These are phyloP conservation scores for Volvariella surrecta DNA, from an alignment of 1,284 basidiomycete species.

Conservation along the genomic window DNA sequence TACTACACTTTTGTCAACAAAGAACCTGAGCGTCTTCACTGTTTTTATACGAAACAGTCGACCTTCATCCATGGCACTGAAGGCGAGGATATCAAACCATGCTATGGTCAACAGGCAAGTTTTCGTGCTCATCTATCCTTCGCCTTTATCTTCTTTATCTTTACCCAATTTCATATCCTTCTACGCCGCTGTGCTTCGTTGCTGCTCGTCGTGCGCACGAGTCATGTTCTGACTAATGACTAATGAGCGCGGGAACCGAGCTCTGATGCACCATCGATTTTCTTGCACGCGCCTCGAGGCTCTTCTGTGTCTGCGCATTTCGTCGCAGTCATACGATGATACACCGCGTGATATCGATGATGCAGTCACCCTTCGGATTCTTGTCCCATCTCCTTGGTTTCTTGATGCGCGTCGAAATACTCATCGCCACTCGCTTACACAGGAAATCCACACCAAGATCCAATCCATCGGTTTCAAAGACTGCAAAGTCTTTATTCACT, in stretches of 20 bases:
- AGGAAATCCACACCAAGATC: conserved; percentile 99
- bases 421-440: conserved; percentile 8
- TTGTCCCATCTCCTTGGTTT: not conserved
- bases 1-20: conserved; percentile 99
- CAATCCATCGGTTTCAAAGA: conserved; percentile 89
- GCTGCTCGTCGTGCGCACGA: too few relatives aligned
- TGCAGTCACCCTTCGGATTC: not conserved
- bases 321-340: too few relatives aligned
- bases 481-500: conserved; percentile 97
- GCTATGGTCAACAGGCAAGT: conserved; percentile 85
- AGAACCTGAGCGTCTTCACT: conserved; percentile 92
- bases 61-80: conserved; percentile 95
- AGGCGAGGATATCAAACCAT: conserved; percentile 85
- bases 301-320: too few relatives aligned
- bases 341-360: too few relatives aligned
- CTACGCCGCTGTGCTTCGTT: too few relatives aligned
- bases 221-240: too few relatives aligned
- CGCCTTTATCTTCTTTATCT: conserved; percentile 6
- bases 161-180: too few relatives aligned
- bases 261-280: too few relatives aligned
- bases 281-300: too few relatives aligned
- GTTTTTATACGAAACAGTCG: conserved; percentile 98
- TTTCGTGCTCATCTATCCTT: conserved; percentile 8
- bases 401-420: not conserved
- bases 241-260: too few relatives aligned